Conservation (phyloP, 1,139 yeast species). For the Suhomyces bokatorum region DNA sequence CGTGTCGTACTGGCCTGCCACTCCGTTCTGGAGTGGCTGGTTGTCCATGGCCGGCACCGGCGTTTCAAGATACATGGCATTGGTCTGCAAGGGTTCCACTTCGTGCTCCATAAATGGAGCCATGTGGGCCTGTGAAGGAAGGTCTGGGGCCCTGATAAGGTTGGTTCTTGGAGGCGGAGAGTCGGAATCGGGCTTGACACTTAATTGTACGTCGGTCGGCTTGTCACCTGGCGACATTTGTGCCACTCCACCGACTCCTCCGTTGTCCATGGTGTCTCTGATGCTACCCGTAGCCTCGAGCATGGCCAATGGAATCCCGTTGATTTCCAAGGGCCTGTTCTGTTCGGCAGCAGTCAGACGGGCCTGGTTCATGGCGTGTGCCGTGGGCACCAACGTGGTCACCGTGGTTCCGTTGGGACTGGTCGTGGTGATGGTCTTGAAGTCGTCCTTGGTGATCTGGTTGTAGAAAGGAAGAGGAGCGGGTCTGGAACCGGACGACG, state of each 20-base stretch:
- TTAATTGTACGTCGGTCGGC: not conserved
- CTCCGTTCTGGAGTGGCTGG: constrained; percentile 15
- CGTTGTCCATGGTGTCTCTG: constrained; percentile 23
- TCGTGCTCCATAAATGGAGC: constrained; percentile 7
- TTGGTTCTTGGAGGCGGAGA: constrained; percentile 3
- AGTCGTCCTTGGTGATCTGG: constrained; percentile 89
- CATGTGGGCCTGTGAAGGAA: constrained; percentile 8
- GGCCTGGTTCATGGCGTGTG: constrained; percentile 64
- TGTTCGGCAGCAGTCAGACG: constrained; percentile 57
- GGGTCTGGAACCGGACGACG: constrained; percentile 28
- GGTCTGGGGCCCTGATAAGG: constrained; percentile 8
- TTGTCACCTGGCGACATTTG: not conserved
- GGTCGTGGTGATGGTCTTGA: constrained; percentile 79
- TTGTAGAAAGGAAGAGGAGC: constrained; percentile 89
- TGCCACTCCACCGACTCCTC: not conserved
- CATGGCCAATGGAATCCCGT: constrained; percentile 80
- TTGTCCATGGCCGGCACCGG: constrained; percentile 3
- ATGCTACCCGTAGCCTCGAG: constrained; percentile 78
- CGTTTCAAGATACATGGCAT: constrained; percentile 7
- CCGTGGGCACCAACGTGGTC: constrained; percentile 86
- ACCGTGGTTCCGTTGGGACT: constrained; percentile 92
- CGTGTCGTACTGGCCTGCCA: constrained; percentile 49
- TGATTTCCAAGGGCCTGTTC: constrained; percentile 62
- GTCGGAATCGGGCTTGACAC: not conserved
- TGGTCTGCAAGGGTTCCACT: constrained; percentile 3